These are phyloP conservation scores for Mycoemilia scoparia DNA, from an alignment of 192 early-diverging fungal species.

Conservation along the genomic window DNA sequence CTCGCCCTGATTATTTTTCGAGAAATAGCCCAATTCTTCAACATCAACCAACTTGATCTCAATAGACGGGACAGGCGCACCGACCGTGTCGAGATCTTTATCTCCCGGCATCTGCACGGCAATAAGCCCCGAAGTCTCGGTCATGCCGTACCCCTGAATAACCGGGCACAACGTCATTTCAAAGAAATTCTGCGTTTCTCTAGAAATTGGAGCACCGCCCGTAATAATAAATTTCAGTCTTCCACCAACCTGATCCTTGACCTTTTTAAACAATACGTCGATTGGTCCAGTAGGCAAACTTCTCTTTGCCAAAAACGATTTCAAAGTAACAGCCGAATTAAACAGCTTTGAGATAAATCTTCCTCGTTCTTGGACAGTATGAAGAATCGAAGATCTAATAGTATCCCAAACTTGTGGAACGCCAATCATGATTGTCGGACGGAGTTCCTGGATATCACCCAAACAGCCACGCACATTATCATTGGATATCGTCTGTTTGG, in stretches of 20 bases:
- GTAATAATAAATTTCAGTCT: conserved; percentile 59
- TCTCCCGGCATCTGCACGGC: conserved; percentile 44
- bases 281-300: conserved; percentile 48
- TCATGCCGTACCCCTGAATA: conserved; percentile 75
- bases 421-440: conserved; percentile 61
- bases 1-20: conserved; percentile 54
- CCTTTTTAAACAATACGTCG: conserved; percentile 72
- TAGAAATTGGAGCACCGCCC: conserved; percentile 77
- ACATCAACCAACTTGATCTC: conserved; percentile 71
- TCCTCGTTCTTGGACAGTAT: conserved; percentile 36
- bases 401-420: conserved; percentile 76
- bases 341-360: conserved; percentile 48
- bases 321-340: conserved; percentile 50
- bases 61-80: conserved; percentile 50
- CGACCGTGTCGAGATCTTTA: conserved; percentile 42
- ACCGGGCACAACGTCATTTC: conserved; percentile 58
- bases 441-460: conserved; percentile 58
- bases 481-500: conserved; percentile 52
- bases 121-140: conserved; percentile 60
- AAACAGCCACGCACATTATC: conserved; percentile 45
- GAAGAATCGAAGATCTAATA: conserved; percentile 67
- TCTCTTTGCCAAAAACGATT: conserved; percentile 33
- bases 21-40: conserved; percentile 41
- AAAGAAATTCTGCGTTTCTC: conserved; percentile 72
- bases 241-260: conserved; percentile 71